phyloP scores from a whole-genome alignment of 768 basidiomycete species.

The Mycena polygramma region DNA sequence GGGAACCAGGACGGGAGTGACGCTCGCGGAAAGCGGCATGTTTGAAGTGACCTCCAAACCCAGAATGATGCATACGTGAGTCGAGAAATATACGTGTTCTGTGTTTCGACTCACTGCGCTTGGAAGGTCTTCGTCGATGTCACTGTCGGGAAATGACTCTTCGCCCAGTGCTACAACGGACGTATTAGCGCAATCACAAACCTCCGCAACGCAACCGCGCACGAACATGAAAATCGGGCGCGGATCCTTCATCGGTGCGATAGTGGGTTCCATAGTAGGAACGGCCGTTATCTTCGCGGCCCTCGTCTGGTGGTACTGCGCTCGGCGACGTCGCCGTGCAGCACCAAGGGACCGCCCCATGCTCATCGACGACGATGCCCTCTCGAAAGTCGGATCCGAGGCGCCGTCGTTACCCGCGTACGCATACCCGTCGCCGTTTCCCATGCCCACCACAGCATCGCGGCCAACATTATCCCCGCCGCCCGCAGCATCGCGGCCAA shows the following conservation, averaged over 20 bases:
- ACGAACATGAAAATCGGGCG: not conserved
- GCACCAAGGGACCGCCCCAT: not conserved
- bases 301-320: conserved; percentile 5
- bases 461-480: not conserved
- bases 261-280: conserved; percentile 8
- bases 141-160: not conserved
- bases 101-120: not conserved
- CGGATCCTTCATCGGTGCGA: not conserved
- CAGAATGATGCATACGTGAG: not conserved
- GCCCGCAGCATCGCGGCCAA: not conserved
- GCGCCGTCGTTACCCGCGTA: not conserved
- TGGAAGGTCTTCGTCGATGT: not conserved
- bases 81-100: not conserved
- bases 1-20: conserved; percentile 1
- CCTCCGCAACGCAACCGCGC: not conserved
- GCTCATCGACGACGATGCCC: conserved; percentile 20
- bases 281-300: not conserved
- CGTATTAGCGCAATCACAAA: conserved; percentile 1
- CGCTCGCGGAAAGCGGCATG: conserved; percentile 13
- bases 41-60: conserved; percentile 15
- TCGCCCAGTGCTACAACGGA: not conserved
- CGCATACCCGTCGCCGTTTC: conserved; percentile 15
- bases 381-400: conserved; percentile 6
- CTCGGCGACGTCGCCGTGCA: not conserved
- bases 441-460: not conserved